Percentiles rank a stretch among this genome's conserved stretches.
Evolutionary conservation across 2,329 filamentous ascomycete genomes (phyloP).

Genomic region (Myriosclerotinia curreyana): DNA sequence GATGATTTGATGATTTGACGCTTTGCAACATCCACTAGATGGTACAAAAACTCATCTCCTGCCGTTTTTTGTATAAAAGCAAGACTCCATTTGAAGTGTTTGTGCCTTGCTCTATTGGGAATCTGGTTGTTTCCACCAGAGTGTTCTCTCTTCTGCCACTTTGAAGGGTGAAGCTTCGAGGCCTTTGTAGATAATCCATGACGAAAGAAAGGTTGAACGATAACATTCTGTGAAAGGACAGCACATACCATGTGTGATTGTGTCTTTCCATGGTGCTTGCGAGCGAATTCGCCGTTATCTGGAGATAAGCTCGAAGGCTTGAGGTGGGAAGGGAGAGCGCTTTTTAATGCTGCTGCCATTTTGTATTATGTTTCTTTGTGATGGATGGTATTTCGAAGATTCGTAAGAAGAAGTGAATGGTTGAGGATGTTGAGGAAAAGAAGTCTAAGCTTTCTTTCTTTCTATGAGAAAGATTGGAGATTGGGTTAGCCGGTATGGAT

Average conservation of each 20-base stretch:
- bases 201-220: background rate
- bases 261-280: constrained; percentile 78
- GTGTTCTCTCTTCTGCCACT: background rate
- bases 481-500: constrained; percentile 18
- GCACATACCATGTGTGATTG: constrained; percentile 78
- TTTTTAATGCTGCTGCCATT: constrained; percentile 71
- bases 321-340: constrained; percentile 79
- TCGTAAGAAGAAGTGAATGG: constrained; percentile 9
- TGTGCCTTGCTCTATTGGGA: background rate
- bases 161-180: background rate
- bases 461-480: constrained; percentile 8
- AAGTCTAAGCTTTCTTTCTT: constrained; percentile 8
- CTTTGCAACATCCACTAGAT: constrained; percentile 8
- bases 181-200: background rate
- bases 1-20: background rate
- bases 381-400: constrained; percentile 11
- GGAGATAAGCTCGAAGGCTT: constrained; percentile 47
- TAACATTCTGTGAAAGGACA: constrained; percentile 5
- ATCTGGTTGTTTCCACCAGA: background rate
- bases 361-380: constrained; percentile 21
- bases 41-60: background rate
- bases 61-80: background rate
- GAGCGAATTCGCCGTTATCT: constrained; percentile 50
- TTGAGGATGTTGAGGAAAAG: constrained; percentile 7
- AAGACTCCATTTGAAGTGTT: background rate